Percentiles rank a stretch among this genome's conserved stretches.
phyloP scores from a whole-genome alignment of 768 basidiomycete species.

The Gloeophyllum trabeum region DNA sequence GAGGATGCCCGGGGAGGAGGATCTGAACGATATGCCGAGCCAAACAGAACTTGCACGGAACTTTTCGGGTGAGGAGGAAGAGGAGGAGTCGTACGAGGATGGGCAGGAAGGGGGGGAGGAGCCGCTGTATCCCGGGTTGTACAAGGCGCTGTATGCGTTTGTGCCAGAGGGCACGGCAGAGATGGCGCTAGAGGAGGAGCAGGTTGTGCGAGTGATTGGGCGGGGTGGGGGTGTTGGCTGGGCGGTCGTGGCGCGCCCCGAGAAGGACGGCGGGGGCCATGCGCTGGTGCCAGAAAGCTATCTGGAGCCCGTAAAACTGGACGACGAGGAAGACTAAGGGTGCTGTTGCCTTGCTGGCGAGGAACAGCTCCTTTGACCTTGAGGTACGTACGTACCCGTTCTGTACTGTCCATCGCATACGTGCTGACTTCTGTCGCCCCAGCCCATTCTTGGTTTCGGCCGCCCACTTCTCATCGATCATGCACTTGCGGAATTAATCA shows the following conservation, averaged over 20 bases:
- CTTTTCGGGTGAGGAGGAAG: slow-evolving; percentile 11
- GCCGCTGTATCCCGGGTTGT: slow-evolving; percentile 55
- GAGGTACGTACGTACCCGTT: too few relatives aligned
- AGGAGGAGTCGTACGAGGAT: slow-evolving; percentile 16
- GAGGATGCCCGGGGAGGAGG: slow-evolving; percentile 16
- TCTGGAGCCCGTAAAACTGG: slow-evolving; percentile 44
- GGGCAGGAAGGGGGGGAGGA: slow-evolving; percentile 12
- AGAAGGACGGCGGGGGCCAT: slow-evolving; percentile 26
- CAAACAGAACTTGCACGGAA: slow-evolving; percentile 23
- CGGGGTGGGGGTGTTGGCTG: slow-evolving; percentile 72
- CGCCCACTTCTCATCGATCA: too few relatives aligned
- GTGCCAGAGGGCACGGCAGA: slow-evolving; percentile 75
- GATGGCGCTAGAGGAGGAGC: slow-evolving; percentile 71
- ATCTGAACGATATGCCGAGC: slow-evolving; percentile 7
- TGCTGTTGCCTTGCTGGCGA: too few relatives aligned
- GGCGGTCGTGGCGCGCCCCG: slow-evolving; percentile 52
- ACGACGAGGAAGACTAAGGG: slow-evolving; percentile 19
- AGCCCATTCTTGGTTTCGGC: too few relatives aligned
- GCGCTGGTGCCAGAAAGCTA: slow-evolving; percentile 77
- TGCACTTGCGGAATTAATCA: too few relatives aligned
- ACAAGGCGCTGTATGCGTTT: slow-evolving; percentile 70
- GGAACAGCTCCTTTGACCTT: too few relatives aligned
- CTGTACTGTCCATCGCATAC: too few relatives aligned
- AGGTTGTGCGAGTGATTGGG: slow-evolving; percentile 62
- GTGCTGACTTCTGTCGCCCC: too few relatives aligned